Evolutionary conservation across 1,139 yeast species (phyloP).

Genomic region (Pichia sp.): DNA sequence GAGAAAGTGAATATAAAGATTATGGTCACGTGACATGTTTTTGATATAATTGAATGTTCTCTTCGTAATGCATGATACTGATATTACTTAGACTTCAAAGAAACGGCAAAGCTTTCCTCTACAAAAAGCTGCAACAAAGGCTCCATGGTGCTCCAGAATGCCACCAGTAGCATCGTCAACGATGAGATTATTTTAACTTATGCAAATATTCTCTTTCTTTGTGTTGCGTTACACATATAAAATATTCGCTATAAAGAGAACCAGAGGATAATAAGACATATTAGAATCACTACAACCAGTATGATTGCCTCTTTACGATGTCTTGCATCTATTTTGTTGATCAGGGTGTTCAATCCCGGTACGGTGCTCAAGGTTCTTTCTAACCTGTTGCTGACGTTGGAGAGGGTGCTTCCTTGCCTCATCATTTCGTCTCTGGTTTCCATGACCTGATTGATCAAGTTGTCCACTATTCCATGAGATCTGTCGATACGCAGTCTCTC

Average conservation of each 20-base stretch:
- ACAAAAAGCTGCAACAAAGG: too few relatives aligned
- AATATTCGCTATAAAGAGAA: constrained; percentile 18
- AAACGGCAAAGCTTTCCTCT: too few relatives aligned
- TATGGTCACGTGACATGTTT: too few relatives aligned
- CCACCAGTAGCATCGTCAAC: too few relatives aligned
- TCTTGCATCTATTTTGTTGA: constrained; percentile 79
- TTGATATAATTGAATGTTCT: too few relatives aligned
- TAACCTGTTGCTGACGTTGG: constrained; percentile 61
- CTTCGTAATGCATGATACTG: too few relatives aligned
- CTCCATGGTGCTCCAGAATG: too few relatives aligned
- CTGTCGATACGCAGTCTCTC: constrained; percentile 72
- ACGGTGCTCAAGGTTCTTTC: constrained; percentile 58
- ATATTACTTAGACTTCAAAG: too few relatives aligned
- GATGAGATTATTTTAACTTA: too few relatives aligned
- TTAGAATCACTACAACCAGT: constrained; percentile 67
- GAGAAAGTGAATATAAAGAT: too few relatives aligned
- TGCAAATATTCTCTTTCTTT: too few relatives aligned
- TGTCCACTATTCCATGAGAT: constrained; percentile 73
- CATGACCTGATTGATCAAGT: constrained; percentile 75
- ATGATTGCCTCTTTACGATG: constrained; percentile 84
- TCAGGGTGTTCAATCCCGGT: constrained; percentile 78
- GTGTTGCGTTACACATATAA: background rate
- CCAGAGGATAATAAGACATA: constrained; percentile 65
- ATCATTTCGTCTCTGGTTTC: constrained; percentile 82
- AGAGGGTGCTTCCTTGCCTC: constrained; percentile 63